Evolutionary conservation across 176 grass and related monocot species (phyloP), one percentile per base, ranked within the genome.

Genomic region (Eremochloa ophiuroides): DNA sequence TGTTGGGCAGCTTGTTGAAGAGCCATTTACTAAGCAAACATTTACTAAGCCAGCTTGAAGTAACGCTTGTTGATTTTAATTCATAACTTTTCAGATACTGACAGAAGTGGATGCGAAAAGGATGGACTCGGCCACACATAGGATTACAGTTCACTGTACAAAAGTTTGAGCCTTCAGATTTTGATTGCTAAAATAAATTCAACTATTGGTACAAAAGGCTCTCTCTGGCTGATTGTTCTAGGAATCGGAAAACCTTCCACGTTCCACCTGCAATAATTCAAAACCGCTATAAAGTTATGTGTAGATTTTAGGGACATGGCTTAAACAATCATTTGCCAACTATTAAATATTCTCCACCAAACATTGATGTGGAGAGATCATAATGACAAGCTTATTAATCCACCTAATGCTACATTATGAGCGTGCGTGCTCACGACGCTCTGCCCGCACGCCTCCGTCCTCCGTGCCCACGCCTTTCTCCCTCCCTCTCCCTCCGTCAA

Each of bases 181-280:
- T 47, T 47, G 1, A 35, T 37, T 56, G 64, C 33, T 55, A 63
- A n/a, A 30, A 69, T 60, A 35, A n/a, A 82, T 43, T 42, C 0
- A 23, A 47, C 14, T 13, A 2, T 69, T 1, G 2, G 39, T 18
- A 40, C n/a, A 63, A 77, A 77, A 71, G 17, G 5, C 4, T 7
- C 66, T 23, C 20, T 75, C 63, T 2, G 18, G 75, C 28, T 40
- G 8, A 62, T 72, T 73, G 41, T 73, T 47, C 53, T 77, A 64
- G 70, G 64, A 44, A 81, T 6, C 22, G 11, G 11, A 71, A 72
- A 85, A 71, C 65, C 77, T 85, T 89, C 56, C 53, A 85, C 27
- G n/a, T n/a, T n/a, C n/a, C n/a, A n/a, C n/a, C 42, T 55, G 62
- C 25, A 75, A 69, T 29, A 50, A 75, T 85, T 43, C 0, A 25